Base-by-base conservation (phyloP, 2,329 filamentous ascomycete species). In the Zarea fungicola region DNA sequence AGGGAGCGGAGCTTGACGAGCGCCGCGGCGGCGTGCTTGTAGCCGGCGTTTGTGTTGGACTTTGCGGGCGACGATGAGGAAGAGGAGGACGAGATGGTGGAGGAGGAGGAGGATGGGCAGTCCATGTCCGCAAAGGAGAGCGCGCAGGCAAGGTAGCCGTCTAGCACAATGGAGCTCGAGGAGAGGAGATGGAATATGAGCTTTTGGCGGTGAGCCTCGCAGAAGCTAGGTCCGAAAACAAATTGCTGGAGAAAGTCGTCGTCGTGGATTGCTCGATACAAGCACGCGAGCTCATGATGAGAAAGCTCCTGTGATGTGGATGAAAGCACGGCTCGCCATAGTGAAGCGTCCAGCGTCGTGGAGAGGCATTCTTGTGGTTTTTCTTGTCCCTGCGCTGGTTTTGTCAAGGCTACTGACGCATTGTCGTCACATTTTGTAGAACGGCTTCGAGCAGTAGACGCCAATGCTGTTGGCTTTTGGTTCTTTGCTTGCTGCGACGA, bases 141-240 rank as follows among this genome's bases (percentile, higher is more conserved):
- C 23, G 51, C 55, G 29, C 54, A 39, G 9, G 57, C 58, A n/a
- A 56, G 29, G 19, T 50, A 58, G 21, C 50, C 54, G 21, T 59
- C 49, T 4, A 25, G 34, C 16, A 60, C 31, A 5, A 28, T 52
- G 9, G 41, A 19, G 13, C 34, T 37, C 1, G 53, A 55, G 5
- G 43, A 14, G 2, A 49, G 9, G 9, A 59, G 48, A 21, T 57
- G 54, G 6, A 45, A 49, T 14, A 57, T 29, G 18, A 61, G 46
- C 21, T 40, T 46, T 2, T 50, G 32, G 2, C 54, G 55, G 23
- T 60, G 55, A 4, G 14, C 35, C 5, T 54, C 49, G 41, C 45
- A 46, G 45, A 61, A 61, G 41, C 53, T 60, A 4, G 58, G 55
- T 2, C 58, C 57, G 1, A 59, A 25, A 0, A 59, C 39, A 39